Evolutionary conservation across 2,329 filamentous ascomycete species (phyloP).

Genomic region (Botrytis fragariae): DNA sequence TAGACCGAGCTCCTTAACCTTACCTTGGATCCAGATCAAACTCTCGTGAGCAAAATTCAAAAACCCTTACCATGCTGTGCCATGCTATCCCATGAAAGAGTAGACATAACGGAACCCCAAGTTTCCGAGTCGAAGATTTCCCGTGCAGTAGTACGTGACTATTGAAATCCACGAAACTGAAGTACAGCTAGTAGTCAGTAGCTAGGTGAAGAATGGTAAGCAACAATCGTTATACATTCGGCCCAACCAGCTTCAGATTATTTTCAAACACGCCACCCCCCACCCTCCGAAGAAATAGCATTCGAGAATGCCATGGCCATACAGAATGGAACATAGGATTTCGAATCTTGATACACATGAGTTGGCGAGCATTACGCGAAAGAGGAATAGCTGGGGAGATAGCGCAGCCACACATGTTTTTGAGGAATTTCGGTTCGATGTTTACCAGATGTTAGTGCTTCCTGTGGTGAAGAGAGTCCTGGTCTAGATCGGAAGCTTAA

Average conservation of each 20-base stretch:
- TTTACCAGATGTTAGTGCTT: not conserved
- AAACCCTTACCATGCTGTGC: not conserved
- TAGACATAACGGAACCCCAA: too few species aligned
- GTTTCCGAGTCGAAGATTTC: not conserved
- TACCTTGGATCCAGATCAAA: not conserved
- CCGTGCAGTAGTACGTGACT: not conserved
- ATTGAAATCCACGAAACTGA: not conserved
- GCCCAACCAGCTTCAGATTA: not conserved
- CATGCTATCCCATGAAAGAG: not conserved
- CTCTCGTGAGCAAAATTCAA: not conserved
- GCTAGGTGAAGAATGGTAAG: not conserved
- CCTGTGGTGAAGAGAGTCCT: not conserved
- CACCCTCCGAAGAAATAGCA: not conserved
- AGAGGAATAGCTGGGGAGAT: not conserved
- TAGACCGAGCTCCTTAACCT: not conserved
- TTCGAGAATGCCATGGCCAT: not conserved
- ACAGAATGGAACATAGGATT: not conserved
- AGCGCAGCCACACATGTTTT: not conserved
- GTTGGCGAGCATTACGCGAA: not conserved
- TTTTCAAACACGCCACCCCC: not conserved
- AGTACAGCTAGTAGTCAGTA: not conserved
- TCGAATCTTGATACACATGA: not conserved
- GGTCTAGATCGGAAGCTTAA: not conserved
- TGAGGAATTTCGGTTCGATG: not conserved
- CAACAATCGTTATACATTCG: not conserved